Evolutionary conservation across 768 basidiomycete genomes (phyloP).

Genomic region (Boletus coccyginus): DNA sequence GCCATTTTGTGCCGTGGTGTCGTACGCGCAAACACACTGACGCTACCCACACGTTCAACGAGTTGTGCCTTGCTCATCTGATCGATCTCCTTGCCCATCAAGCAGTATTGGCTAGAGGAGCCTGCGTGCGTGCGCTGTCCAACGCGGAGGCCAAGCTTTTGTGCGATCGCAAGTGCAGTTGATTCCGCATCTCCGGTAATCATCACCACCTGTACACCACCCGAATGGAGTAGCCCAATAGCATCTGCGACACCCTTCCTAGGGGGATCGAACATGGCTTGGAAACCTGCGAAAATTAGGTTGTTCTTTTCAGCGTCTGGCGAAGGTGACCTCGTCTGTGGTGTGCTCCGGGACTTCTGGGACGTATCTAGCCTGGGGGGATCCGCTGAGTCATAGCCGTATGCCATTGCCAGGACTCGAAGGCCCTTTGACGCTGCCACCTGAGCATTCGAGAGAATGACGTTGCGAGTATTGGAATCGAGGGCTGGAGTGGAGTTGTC

Average conservation of each 20-base stretch:
- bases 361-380: constrained; percentile 24
- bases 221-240: constrained; percentile 73
- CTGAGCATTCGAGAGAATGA: constrained; percentile 71
- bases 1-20: constrained; percentile 98
- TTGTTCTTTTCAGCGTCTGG: constrained; percentile 43
- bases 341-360: constrained; percentile 20
- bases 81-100: constrained; percentile 86
- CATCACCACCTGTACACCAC: constrained; percentile 96
- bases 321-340: constrained; percentile 28
- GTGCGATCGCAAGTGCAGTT: constrained; percentile 87
- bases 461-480: constrained; percentile 62
- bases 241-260: constrained; percentile 91
- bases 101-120: constrained; percentile 39
- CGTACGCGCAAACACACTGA: constrained; percentile 92
- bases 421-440: constrained; percentile 72
- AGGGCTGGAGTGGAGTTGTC: constrained; percentile 85
- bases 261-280: constrained; percentile 95
- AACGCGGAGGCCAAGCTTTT: constrained; percentile 77
- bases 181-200: constrained; percentile 94
- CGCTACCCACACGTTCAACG: constrained; percentile 72
- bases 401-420: constrained; percentile 90
- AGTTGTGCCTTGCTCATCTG: constrained; percentile 78
- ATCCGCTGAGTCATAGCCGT: constrained; percentile 66
- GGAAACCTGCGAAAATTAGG: constrained; percentile 88
- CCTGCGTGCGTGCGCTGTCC: constrained; percentile 40